Percentiles rank a stretch among this genome's conserved stretches.
These are phyloP conservation scores for Sugiyamaella sp. DNA, from an alignment of 1,139 yeast species.

Conservation along the genomic window DNA sequence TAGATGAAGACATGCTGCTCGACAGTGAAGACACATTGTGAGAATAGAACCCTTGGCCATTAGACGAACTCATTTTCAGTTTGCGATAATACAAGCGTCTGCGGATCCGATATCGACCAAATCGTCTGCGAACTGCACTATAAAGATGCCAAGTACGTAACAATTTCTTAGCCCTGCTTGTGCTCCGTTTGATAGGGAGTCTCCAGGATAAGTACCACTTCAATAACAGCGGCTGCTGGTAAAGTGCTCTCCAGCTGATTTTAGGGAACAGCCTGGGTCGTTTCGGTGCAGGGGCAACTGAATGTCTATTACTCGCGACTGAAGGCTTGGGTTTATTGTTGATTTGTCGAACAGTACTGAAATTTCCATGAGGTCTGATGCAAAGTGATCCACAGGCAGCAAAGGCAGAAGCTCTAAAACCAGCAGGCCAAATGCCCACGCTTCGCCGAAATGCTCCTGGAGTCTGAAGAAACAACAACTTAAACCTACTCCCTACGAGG, in stretches of 20 bases:
- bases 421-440: slow-evolving; percentile 17
- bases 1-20: neutral
- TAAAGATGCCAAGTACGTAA: slow-evolving; percentile 3
- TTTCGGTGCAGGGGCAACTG: neutral
- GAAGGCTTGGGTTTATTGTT: neutral
- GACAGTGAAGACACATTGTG: slow-evolving; percentile 5
- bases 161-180: neutral
- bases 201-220: slow-evolving; percentile 18
- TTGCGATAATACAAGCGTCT: slow-evolving; percentile 6
- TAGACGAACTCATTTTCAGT: slow-evolving; percentile 7
- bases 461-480: slow-evolving; percentile 16
- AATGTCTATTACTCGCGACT: neutral
- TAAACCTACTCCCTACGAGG: slow-evolving; percentile 6
- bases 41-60: slow-evolving; percentile 3
- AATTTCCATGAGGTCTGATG: neutral
- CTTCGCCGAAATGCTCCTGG: slow-evolving; percentile 13
- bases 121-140: slow-evolving; percentile 7
- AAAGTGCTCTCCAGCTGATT: slow-evolving; percentile 3
- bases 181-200: neutral
- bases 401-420: slow-evolving; percentile 3
- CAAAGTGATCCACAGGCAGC: neutral
- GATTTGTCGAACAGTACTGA: neutral
- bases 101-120: slow-evolving; percentile 5
- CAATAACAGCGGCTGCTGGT: slow-evolving; percentile 5
- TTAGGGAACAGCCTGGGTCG: slow-evolving; percentile 5